Base-by-base conservation (phyloP, 2,329 filamentous ascomycete genomes). In the Cordyceps militaris region DNA sequence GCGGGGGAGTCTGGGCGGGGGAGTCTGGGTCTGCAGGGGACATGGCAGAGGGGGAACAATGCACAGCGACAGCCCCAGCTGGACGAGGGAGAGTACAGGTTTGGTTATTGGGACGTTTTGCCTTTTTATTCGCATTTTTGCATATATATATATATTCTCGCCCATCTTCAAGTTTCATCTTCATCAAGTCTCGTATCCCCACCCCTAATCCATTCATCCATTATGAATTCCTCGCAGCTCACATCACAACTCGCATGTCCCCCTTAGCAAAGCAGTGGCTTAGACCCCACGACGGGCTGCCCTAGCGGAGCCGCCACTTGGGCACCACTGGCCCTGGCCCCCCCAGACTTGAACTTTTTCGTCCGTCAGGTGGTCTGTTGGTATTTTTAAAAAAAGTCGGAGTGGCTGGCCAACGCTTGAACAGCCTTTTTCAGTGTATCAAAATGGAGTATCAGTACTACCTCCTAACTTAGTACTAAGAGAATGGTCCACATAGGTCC, bases 211-310 rank as follows among this genome's bases (percentile, higher is more conserved):
- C n/a, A n/a, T n/a, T 36, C 10, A 16, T 14, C 10, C 14, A 4
- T 14, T 4, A 16, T 38, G 11, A 16, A 3, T 14, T 6, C 11
- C 38, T 19, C n/a, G n/a, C 30, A 32, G 30, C 6, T 40, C 8
- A 19, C 10, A 42, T 5, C 38, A 21, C 38, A 11, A 19, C n/a
- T n/a, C n/a, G 16, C 21, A 40, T 3, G 16, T 36, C 8, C n/a
- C n/a, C n/a, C 38, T n/a, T 16, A 42, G 38, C 19, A 42, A 19
- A 42, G 38, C 30, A 52, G 24, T 47, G 53, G 53, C 53, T 56
- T 56, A 56, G 53, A 56, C 53, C 53, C 53, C 53, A 56, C 53
- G 53, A 13, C 51, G 28, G 51, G 40, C 43, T 47, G 24, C 43
- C 16, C 21, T 24, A 42, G 32, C 47, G 21, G 43, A 21, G 52